Evolutionary conservation across 2,329 filamentous ascomycete species (phyloP), one percentile per base, ranked within the genome.

Genomic region (Cordyceps pruinosa): DNA sequence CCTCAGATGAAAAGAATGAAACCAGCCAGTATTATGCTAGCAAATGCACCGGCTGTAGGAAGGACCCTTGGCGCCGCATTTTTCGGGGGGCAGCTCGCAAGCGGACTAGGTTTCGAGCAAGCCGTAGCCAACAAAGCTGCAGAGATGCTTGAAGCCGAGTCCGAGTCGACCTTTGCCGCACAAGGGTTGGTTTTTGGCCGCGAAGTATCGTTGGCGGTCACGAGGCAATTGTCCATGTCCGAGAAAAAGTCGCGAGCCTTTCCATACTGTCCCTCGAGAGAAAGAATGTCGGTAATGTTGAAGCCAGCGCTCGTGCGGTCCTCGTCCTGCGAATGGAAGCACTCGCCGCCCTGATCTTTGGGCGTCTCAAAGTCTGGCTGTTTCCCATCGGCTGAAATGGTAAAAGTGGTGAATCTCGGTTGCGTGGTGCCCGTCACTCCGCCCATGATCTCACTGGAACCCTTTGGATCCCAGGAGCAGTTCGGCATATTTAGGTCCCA

Each of bases 251-350:
- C 9, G 26, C 28, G 45, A 32, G 28, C 15, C 9, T 32, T 48
- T 48, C 28, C 28, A 32, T 32, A 48, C 4, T 49, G 28, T 35
- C 46, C 46, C 21, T 34, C 28, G 32, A 49, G 46, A 35, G 46
- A 35, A 49, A 49, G 46, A 35, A 49, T 21, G 32, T 34, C 46
- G 32, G 46, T 49, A 49, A 49, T 35, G n/a, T 49, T 49, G 17
- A 49, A 49, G 46, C 30, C 46, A 25, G 46, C 28, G 46, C 46
- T 49, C 19, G 19, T 35, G 21, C 19, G 30, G 30, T 35, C 30
- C n/a, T 49, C 30, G 32, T 49, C 46, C 32, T 49, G 46, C 46
- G 28, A 35, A 13, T 49, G 30, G 30, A 49, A 35, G 32, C 46
- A 49, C 19, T 49, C 32, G 30, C 19, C 32, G 30, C 46, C 32